Base-by-base conservation (phyloP, 2,329 filamentous ascomycete genomes). In the Colletotrichum graminicola region DNA sequence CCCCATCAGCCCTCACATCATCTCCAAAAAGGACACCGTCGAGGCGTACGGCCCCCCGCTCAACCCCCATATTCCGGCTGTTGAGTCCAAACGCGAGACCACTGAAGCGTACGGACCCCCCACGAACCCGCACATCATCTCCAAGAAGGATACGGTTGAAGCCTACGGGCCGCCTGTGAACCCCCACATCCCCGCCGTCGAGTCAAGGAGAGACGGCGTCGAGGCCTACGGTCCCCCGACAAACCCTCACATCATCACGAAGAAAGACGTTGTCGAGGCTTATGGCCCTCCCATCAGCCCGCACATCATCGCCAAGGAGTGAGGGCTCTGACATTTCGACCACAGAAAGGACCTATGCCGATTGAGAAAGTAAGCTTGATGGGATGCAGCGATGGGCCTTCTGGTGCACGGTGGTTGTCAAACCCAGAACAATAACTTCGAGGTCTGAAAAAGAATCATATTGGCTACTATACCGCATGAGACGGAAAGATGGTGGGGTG, bases 21-120 rank as follows among this genome's bases (percentile, higher is more conserved):
- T 51, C 12, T 36, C 65, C 16, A 57, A 63, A n/a, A 26, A 45
- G 10, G 64, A 71, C 14, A 45, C 39, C 3, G 49, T 57, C 11
- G 67, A 71, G n/a, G 67, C 63, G 2, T 71, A 70, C 3, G 67
- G 67, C n/a, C n/a, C n/a, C n/a, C n/a, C n/a, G n/a, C n/a, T n/a
- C n/a, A n/a, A n/a, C n/a, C n/a, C n/a, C n/a, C n/a, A n/a, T n/a
- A n/a, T n/a, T n/a, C n/a, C n/a, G n/a, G n/a, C n/a, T n/a, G n/a
- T n/a, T n/a, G n/a, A n/a, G n/a, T n/a, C n/a, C n/a, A n/a, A n/a
- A n/a, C n/a, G n/a, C n/a, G n/a, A n/a, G n/a, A n/a, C n/a, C n/a
- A n/a, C n/a, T n/a, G n/a, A n/a, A n/a, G n/a, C n/a, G n/a, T n/a
- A n/a, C n/a, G n/a, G n/a, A 1, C 62, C 67, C 21, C 67, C 67